A percentile compares a stretch with the other conserved stretches of the same genome.
These are phyloP conservation scores for Rhododendron henanense DNA, from an alignment of 148 eudicot genomes.

Conservation along the genomic window DNA sequence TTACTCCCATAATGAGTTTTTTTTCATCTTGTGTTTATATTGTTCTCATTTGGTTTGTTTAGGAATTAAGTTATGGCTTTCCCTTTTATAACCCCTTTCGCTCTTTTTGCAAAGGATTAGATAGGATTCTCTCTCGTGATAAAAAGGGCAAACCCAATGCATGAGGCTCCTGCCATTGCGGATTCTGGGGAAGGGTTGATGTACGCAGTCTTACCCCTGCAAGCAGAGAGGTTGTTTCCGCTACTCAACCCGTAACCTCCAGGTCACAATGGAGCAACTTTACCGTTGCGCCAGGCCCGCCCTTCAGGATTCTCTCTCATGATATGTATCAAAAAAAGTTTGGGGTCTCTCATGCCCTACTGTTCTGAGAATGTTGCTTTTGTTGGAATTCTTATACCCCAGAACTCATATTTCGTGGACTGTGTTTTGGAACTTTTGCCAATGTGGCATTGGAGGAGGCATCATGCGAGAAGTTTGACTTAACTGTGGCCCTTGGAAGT, in stretches of 20 bases:
- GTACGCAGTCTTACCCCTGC: too few relatives aligned
- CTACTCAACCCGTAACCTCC: too few relatives aligned
- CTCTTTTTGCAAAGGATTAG: not conserved
- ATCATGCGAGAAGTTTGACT: not conserved
- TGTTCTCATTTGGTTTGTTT: not conserved
- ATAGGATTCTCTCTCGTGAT: not conserved
- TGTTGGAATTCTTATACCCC: not conserved
- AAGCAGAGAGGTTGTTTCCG: too few relatives aligned
- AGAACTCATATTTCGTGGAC: not conserved
- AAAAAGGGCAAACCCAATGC: too few relatives aligned
- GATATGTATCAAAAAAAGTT: not conserved
- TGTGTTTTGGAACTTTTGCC: not conserved
- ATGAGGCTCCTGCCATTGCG: too few relatives aligned
- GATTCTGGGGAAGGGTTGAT: too few relatives aligned
- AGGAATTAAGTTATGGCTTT: not conserved
- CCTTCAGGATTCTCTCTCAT: not conserved
- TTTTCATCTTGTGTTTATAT: not conserved
- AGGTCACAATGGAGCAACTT: too few relatives aligned
- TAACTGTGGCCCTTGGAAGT: not conserved
- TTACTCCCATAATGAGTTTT: not conserved
- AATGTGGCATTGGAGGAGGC: not conserved
- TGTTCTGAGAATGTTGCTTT: not conserved
- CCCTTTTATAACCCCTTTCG: not conserved
- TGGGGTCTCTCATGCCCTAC: not conserved
- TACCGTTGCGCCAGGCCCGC: too few relatives aligned